These are phyloP conservation scores for Phytophthora quininea DNA, from an alignment of 352 stramenopile species.

Conservation along the genomic window DNA sequence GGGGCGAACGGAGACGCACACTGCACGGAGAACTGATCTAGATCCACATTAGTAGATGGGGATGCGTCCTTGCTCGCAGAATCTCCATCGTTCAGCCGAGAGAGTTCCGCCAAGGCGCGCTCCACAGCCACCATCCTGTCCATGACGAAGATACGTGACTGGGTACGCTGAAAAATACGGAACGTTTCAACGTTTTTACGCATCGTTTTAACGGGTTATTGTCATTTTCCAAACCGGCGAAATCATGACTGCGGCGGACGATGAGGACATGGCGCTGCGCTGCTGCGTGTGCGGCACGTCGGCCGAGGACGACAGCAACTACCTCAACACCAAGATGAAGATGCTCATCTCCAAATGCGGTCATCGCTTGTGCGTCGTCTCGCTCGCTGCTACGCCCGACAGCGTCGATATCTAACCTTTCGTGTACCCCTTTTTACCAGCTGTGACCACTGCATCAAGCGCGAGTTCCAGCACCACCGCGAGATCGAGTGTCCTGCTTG, in stretches of 20 bases:
- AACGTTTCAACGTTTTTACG: background rate
- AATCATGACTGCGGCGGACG: constrained; percentile 45
- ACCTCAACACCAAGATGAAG: constrained; percentile 93
- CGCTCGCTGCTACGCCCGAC: constrained; percentile 5
- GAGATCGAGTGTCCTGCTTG: constrained; percentile 86
- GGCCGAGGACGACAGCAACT: constrained; percentile 85
- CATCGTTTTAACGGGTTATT: background rate
- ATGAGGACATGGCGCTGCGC: constrained; percentile 79
- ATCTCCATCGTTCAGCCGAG: constrained; percentile 33
- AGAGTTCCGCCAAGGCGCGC: constrained; percentile 46
- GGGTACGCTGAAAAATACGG: background rate
- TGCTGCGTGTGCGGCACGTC: constrained; percentile 91
- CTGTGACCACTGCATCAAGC: constrained; percentile 87
- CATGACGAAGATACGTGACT: background rate
- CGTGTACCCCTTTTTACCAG: constrained; percentile 33
- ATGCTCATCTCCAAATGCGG: constrained; percentile 92
- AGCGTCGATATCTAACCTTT: background rate
- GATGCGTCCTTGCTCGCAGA: background rate
- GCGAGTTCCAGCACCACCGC: constrained; percentile 87
- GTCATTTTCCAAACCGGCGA: background rate
- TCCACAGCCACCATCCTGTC: constrained; percentile 38
- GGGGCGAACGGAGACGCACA: constrained; percentile 51
- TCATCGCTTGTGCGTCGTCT: constrained; percentile 81
- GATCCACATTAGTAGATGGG: constrained; percentile 16
- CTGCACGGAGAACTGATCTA: constrained; percentile 55